A percentile compares a stretch with the other conserved stretches of the same genome.
phyloP scores from a whole-genome alignment of 768 basidiomycete species.

The Dioszegia aurantiaca region DNA sequence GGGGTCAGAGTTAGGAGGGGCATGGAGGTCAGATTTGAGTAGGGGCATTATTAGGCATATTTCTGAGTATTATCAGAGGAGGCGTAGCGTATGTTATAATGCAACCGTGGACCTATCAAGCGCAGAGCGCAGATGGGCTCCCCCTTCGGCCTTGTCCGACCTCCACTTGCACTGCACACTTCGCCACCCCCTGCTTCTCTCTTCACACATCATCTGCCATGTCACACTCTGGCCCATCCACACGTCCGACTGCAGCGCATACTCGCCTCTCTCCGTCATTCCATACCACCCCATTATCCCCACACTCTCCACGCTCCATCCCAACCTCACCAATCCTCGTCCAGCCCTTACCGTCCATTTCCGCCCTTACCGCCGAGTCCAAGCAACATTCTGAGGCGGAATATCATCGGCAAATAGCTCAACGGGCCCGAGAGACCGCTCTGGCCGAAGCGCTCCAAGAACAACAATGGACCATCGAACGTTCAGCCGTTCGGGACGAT shows the following conservation, averaged over 20 bases:
- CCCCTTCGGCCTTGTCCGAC: not conserved
- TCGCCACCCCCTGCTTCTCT: not conserved
- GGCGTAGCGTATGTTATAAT: too few relatives aligned
- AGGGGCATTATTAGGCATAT: too few relatives aligned
- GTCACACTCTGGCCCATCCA: not conserved
- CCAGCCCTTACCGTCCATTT: constrained; percentile 36
- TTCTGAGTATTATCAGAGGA: too few relatives aligned
- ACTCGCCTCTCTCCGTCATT: constrained; percentile 5
- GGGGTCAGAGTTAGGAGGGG: not conserved
- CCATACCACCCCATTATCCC: not conserved
- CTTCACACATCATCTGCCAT: not conserved
- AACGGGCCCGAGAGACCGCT: constrained; percentile 32
- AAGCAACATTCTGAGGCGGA: constrained; percentile 38
- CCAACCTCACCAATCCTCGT: constrained; percentile 37
- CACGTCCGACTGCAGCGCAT: not conserved
- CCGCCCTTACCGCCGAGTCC: constrained; percentile 29
- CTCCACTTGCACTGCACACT: not conserved
- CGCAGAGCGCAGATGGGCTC: too few relatives aligned
- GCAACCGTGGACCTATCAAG: too few relatives aligned
- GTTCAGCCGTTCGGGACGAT: constrained; percentile 12
- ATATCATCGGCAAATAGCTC: constrained; percentile 35
- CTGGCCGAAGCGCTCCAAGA: constrained; percentile 48
- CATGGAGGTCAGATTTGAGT: too few relatives aligned
- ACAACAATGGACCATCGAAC: constrained; percentile 37
- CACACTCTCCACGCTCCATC: constrained; percentile 15